phyloP scores from a whole-genome alignment of 495 filamentous ascomycete genomes.

The Usnea hakonensis region DNA sequence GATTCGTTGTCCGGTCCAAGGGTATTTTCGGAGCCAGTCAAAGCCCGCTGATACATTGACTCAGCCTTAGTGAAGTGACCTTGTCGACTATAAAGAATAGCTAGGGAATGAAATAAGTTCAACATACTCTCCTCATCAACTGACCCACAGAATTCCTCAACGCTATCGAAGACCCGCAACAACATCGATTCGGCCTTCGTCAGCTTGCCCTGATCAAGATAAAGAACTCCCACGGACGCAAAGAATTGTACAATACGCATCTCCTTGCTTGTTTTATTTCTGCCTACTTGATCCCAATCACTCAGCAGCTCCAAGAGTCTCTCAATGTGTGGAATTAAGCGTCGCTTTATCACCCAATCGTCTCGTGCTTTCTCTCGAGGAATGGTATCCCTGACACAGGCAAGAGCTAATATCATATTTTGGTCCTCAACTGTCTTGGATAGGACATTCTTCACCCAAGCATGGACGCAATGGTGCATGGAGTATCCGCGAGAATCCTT shows the following conservation, averaged over 20 bases:
- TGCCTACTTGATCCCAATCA: slow-evolving; percentile 23
- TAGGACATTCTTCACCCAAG: slow-evolving; percentile 20
- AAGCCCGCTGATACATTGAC: slow-evolving; percentile 30
- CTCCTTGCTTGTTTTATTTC: slow-evolving; percentile 28
- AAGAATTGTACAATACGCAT: slow-evolving; percentile 26
- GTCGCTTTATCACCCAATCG: neutral
- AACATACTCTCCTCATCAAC: too few relatives aligned
- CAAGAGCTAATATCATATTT: neutral
- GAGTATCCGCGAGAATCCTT: slow-evolving; percentile 30
- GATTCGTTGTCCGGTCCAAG: slow-evolving; percentile 23
- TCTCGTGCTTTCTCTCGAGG: neutral
- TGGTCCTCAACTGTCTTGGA: slow-evolving; percentile 6
- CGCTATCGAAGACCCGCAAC: too few relatives aligned
- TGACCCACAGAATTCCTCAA: too few relatives aligned
- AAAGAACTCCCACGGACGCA: slow-evolving; percentile 23
- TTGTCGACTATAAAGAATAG: slow-evolving; percentile 20
- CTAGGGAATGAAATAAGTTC: too few relatives aligned
- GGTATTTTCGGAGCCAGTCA: slow-evolving; percentile 31
- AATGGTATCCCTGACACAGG: neutral
- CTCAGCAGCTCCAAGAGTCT: neutral
- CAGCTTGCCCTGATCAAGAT: slow-evolving; percentile 23
- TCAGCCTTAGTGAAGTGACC: slow-evolving; percentile 28
- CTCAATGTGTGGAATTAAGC: neutral
- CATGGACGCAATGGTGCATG: slow-evolving; percentile 34
- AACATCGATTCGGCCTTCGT: slow-evolving; percentile 30